phyloP scores from a whole-genome alignment of 2,329 filamentous ascomycete species.

The Pestalotiopsis sp. region DNA sequence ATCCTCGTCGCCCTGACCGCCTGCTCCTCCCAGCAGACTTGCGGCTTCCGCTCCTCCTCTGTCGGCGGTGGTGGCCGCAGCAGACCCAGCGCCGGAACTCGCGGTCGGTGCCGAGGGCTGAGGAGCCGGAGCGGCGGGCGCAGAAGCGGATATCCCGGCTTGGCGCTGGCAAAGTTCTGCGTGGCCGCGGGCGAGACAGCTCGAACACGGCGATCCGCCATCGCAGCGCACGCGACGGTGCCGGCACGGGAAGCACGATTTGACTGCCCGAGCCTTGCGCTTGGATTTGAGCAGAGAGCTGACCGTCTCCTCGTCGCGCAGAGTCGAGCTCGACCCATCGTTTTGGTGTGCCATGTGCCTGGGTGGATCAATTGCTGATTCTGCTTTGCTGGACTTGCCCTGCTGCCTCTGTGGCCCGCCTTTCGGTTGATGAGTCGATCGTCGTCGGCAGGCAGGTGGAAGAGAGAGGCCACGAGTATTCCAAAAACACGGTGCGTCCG shows the following conservation, averaged over 20 bases:
- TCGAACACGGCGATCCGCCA: constrained; percentile 5
- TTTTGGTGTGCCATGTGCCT: constrained; percentile 3
- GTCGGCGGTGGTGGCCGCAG: too few relatives aligned
- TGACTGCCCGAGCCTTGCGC: constrained; percentile 4
- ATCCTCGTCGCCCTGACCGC: not conserved
- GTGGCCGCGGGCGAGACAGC: constrained; percentile 1
- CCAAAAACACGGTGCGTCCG: too few relatives aligned
- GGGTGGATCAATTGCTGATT: not conserved
- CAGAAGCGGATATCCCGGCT: not conserved
- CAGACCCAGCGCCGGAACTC: not conserved
- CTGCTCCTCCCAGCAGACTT: not conserved
- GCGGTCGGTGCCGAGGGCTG: not conserved
- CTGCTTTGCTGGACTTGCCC: too few relatives aligned
- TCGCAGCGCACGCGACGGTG: constrained; percentile 6
- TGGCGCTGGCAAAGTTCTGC: constrained; percentile 6
- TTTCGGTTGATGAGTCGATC: too few relatives aligned
- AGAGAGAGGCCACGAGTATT: too few relatives aligned
- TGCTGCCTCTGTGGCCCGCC: too few relatives aligned
- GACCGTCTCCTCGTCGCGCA: not conserved
- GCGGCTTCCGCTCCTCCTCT: not conserved
- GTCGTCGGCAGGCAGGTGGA: too few relatives aligned
- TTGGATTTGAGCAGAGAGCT: constrained; percentile 5
- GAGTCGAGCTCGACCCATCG: not conserved
- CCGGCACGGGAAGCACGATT: constrained; percentile 3
- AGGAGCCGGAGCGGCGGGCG: not conserved